Evolutionary conservation across 176 grass and related monocot genomes (phyloP), one percentile per base, ranked within the genome.

Genomic region (Pharus latifolius): DNA sequence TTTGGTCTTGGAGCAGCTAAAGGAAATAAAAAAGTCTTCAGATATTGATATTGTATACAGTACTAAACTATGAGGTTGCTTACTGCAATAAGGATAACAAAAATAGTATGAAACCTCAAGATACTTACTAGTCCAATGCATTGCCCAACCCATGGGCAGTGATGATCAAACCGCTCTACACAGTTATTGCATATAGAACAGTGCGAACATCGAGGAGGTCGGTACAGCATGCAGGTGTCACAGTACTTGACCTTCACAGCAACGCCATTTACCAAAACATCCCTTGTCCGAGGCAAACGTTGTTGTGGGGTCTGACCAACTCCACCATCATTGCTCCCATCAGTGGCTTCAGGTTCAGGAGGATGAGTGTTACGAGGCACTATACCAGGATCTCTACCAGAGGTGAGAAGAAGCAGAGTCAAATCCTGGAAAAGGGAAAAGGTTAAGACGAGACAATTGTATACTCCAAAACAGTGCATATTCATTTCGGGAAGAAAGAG

Each of bases 141-240:
- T 75, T 96, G 92, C 33, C 92, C 92, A 46, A 96, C 92, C 92
- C 92, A 96, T 59, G 92, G 92, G 54, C 92, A 96, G 70, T 96
- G 92, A 65, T 96, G 92, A 78, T 96, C 92, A 80, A 96, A 96
- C n/a, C 85, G 78, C 55, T 96, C 92, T 26, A 96, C 92, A 34
- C 92, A 96, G 45, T 96, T 96, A 84, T 96, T 91, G 65, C 92
- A 96, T 60, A 96, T 96, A 30, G 88, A 91, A 78, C 92, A 96
- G 38, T 96, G 92, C 11, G 92, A 96, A 26, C 92, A 96, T 52
- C 92, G 82, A 67, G 88, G 92, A 70, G 92, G 88, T 31, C 92
- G 85, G 70, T 96, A 96, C 45, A 96, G 75, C 92, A 96, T 91
- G 78, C 92, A 96, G 48, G 92, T 96, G 57, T 96, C 92, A 27